These are phyloP conservation scores for Penicillium atrosanguineum DNA, from an alignment of 495 filamentous ascomycete species.

Conservation along the genomic window DNA sequence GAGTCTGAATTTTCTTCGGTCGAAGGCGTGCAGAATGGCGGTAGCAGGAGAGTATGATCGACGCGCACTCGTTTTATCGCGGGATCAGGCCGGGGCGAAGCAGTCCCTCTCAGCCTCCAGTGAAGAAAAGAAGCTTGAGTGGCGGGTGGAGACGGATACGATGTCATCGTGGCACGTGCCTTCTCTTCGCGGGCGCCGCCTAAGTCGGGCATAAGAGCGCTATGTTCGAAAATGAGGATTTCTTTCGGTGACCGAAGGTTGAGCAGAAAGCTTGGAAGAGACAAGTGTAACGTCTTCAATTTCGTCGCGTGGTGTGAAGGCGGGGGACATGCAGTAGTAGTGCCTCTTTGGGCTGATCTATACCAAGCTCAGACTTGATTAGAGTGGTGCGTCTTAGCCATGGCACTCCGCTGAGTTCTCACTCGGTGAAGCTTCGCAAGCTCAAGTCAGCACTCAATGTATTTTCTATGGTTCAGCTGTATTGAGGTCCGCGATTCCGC, in stretches of 20 bases:
- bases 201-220: background rate
- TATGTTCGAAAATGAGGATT: background rate
- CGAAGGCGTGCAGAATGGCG: background rate
- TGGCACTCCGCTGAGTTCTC: background rate
- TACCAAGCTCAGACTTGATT: background rate
- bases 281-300: background rate
- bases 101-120: background rate
- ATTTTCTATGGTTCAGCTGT: background rate
- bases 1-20: background rate
- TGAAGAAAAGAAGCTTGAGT: constrained; percentile 7
- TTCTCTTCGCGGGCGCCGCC: background rate
- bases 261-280: background rate
- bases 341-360: background rate
- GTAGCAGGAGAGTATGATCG: background rate
- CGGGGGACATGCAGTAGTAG: background rate
- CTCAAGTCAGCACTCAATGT: no score
- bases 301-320: background rate
- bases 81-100: background rate
- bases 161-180: constrained; percentile 13
- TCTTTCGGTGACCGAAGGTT: background rate
- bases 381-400: background rate
- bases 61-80: background rate
- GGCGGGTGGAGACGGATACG: constrained; percentile 10
- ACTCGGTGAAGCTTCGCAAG: background rate
- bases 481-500: background rate